Evolutionary conservation across 768 basidiomycete genomes (phyloP).

Genomic region (Mrakia gelida): DNA sequence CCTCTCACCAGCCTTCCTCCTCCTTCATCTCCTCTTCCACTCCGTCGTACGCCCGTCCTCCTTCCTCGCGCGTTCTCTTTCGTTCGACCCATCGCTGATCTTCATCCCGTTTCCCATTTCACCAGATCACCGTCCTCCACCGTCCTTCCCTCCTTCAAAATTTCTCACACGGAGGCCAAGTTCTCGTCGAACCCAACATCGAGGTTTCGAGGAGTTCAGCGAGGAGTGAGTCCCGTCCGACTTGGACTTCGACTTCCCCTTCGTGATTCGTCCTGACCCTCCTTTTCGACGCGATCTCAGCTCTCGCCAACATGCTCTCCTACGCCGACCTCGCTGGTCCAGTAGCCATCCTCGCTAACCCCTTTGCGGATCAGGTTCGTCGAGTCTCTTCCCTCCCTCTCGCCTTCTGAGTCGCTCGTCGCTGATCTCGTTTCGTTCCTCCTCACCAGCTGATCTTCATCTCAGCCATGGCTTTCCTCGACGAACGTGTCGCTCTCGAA

Average conservation of each 20-base stretch:
- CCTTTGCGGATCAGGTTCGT: slow-evolving; percentile 28
- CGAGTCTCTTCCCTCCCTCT: background rate
- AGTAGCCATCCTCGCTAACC: slow-evolving; percentile 28
- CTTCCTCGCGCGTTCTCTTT: background rate
- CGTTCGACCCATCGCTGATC: background rate
- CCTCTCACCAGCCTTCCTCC: background rate
- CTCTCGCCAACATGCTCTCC: slow-evolving; percentile 29
- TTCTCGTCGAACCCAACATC: slow-evolving; percentile 29
- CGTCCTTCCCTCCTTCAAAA: slow-evolving; percentile 30
- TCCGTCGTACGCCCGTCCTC: background rate
- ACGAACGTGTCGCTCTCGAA: slow-evolving; percentile 13
- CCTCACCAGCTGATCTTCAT: slow-evolving; percentile 26
- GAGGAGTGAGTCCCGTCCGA: slow-evolving; percentile 18
- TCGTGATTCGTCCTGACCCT: background rate
- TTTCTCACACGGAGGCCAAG: slow-evolving; percentile 23
- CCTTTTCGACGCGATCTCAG: background rate
- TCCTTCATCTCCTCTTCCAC: slow-evolving; percentile 16
- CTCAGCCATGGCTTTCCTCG: slow-evolving; percentile 29
- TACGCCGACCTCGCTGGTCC: slow-evolving; percentile 28
- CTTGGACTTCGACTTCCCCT: background rate
- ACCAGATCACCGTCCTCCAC: slow-evolving; percentile 27
- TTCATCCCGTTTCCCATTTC: background rate
- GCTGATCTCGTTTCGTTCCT: no score
- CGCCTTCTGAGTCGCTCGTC: background rate
- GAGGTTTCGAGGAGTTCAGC: slow-evolving; percentile 32